phyloP scores from a whole-genome alignment of 1,284 basidiomycete species.

The Apiotrichum gamsii region DNA sequence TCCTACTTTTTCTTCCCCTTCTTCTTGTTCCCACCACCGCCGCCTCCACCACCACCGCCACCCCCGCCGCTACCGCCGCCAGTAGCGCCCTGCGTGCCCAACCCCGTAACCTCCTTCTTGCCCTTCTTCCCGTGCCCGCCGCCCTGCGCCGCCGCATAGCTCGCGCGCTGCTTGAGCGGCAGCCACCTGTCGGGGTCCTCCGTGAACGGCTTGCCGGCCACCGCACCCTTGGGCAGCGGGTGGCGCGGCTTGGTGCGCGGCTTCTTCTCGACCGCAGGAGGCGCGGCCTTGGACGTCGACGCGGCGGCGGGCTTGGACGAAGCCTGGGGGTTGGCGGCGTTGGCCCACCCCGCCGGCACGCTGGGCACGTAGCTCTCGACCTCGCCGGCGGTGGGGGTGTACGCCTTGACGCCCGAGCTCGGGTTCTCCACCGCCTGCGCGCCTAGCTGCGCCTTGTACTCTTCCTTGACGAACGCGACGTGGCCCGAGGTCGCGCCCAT shows the following conservation, averaged over 20 bases:
- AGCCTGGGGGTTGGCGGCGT: background rate
- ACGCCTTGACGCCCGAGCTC: conserved; percentile 4
- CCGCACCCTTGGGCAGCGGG: conserved; percentile 42
- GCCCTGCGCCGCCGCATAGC: conserved; percentile 26
- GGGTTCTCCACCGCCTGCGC: conserved; percentile 18
- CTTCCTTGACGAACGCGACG: conserved; percentile 68
- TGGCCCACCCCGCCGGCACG: conserved; percentile 36
- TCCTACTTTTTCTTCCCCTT: conserved; percentile 19
- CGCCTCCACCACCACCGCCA: conserved; percentile 5
- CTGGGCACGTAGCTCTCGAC: conserved; percentile 37
- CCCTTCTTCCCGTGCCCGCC: conserved; percentile 48
- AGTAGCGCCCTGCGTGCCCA: conserved; percentile 13
- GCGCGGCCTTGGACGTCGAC: conserved; percentile 4
- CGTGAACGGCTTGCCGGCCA: conserved; percentile 29
- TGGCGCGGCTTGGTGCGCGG: conserved; percentile 36
- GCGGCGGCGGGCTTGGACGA: conserved; percentile 4
- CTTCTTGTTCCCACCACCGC: conserved; percentile 14
- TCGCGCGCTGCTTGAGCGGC: conserved; percentile 38
- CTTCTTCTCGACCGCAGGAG: conserved; percentile 3
- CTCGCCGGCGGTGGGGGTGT: conserved; percentile 27
- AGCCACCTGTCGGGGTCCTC: conserved; percentile 48
- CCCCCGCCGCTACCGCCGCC: conserved; percentile 8
- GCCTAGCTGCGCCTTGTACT: conserved; percentile 54
- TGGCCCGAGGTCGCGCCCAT: conserved; percentile 69
- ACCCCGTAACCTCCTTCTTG: conserved; percentile 27